Evolutionary conservation across 208 protist species (phyloP).

Genomic region (Wallacemonas collosoma): DNA sequence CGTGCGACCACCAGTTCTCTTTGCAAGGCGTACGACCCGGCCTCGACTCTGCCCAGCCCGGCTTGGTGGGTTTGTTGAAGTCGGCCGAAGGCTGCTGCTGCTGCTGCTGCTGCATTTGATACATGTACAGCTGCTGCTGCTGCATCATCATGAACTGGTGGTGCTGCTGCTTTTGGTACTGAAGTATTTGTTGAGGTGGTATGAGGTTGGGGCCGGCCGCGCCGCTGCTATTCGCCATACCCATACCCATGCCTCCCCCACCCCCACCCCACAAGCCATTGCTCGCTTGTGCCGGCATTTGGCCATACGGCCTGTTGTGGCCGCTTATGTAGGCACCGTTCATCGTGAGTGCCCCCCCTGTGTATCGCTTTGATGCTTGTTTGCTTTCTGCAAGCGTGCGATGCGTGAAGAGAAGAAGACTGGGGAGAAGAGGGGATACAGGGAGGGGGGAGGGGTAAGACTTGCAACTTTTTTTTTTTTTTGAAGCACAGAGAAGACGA

Average conservation of each 20-base stretch:
- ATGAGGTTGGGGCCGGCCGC: neutral
- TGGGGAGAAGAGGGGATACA: slow-evolving; percentile 20
- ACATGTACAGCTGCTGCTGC: slow-evolving; percentile 16
- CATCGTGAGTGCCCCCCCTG: neutral
- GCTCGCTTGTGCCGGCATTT: neutral
- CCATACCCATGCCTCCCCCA: slow-evolving; percentile 2
- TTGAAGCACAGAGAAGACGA: neutral
- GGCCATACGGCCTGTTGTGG: neutral
- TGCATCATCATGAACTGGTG: slow-evolving; percentile 21
- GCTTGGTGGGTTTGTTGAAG: neutral
- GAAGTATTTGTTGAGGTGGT: slow-evolving; percentile 5
- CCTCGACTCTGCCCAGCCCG: slow-evolving; percentile 25
- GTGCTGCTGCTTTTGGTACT: slow-evolving; percentile 27
- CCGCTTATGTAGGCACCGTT: neutral
- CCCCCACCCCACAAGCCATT: slow-evolving; percentile 2
- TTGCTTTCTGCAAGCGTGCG: neutral
- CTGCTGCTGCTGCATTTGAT: slow-evolving; percentile 13
- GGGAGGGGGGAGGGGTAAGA: neutral
- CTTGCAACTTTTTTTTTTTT: neutral
- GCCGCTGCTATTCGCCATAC: neutral
- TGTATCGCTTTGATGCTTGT: neutral
- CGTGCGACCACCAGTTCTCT: slow-evolving; percentile 43
- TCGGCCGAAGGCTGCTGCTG: slow-evolving; percentile 16
- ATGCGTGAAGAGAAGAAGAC: slow-evolving; percentile 3
- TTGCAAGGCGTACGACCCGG: slow-evolving; percentile 34